phyloP scores from a whole-genome alignment of 352 stramenopile species.

The Phytophthora europaea region DNA sequence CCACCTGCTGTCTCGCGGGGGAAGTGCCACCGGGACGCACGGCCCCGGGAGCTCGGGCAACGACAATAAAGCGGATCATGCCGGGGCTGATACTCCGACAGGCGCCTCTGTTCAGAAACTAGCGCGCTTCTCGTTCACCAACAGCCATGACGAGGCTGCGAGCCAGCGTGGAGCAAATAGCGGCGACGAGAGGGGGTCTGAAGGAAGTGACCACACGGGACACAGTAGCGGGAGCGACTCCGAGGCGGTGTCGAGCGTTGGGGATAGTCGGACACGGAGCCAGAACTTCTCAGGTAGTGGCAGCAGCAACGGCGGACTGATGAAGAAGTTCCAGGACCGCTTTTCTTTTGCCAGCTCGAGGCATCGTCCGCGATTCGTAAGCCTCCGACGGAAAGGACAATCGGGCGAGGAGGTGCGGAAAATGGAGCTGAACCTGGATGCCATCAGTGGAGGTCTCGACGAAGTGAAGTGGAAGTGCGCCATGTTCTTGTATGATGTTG shows the following conservation, averaged over 20 bases:
- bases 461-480: conserved; percentile 91
- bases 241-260: conserved; percentile 29
- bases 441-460: conserved; percentile 85
- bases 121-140: conserved; percentile 51
- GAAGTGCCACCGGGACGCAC: conserved; percentile 25
- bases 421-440: conserved; percentile 86
- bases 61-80: conserved; percentile 44
- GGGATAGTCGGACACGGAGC: conserved; percentile 28
- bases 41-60: conserved; percentile 33
- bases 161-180: conserved; percentile 43
- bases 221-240: conserved; percentile 61
- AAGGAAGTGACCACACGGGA: conserved; percentile 49
- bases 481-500: conserved; percentile 84
- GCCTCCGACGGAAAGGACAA: conserved; percentile 73
- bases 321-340: conserved; percentile 85
- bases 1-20: conserved; percentile 65
- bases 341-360: conserved; percentile 74
- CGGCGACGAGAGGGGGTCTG: conserved; percentile 51
- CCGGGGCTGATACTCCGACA: conserved; percentile 55
- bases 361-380: conserved; percentile 59
- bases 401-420: conserved; percentile 76
- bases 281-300: conserved; percentile 32
- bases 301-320: conserved; percentile 53
- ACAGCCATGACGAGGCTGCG: conserved; percentile 44
- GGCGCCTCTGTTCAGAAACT: conserved; percentile 66